Evolutionary conservation across 2,329 filamentous ascomycete species (phyloP).

Genomic region (Teratosphaeria zuluensis): DNA sequence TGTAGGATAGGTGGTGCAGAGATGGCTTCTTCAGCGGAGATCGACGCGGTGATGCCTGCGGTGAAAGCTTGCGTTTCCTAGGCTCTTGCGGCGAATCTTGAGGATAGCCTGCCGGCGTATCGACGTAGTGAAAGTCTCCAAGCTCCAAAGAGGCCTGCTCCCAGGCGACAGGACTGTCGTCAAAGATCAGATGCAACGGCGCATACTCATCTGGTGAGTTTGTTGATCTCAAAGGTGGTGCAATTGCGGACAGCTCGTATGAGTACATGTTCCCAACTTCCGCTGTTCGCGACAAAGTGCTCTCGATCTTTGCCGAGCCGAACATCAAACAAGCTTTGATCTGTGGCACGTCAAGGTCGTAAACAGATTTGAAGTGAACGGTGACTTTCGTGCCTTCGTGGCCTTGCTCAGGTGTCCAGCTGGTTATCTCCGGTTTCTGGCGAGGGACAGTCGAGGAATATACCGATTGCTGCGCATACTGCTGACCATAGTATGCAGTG

Average conservation of each 20-base stretch:
- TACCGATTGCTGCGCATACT: constrained; percentile 54
- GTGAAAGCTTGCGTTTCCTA: constrained; percentile 50
- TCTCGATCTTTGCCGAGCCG: constrained; percentile 63
- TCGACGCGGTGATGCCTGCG: constrained; percentile 38
- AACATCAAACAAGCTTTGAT: constrained; percentile 56
- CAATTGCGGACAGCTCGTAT: constrained; percentile 64
- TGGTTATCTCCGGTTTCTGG: constrained; percentile 54
- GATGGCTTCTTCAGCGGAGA: constrained; percentile 37
- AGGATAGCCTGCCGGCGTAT: constrained; percentile 18
- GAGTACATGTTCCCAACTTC: constrained; percentile 51
- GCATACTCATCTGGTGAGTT: constrained; percentile 45
- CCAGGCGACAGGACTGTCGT: constrained; percentile 32
- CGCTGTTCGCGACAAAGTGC: constrained; percentile 45
- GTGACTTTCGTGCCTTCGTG: constrained; percentile 59
- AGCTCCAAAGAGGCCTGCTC: constrained; percentile 42
- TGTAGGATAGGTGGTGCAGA: constrained; percentile 27
- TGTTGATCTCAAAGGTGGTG: constrained; percentile 55
- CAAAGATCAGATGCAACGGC: constrained; percentile 50
- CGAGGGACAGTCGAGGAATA: constrained; percentile 56
- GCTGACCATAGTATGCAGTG: constrained; percentile 39
- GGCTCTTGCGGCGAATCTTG: constrained; percentile 19
- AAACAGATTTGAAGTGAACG: constrained; percentile 64
- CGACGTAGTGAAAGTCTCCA: constrained; percentile 50
- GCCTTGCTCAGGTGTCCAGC: constrained; percentile 61
- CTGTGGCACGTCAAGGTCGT: constrained; percentile 56